phyloP scores from a whole-genome alignment of 805 yeast species.

The Metschnikowia matae region DNA sequence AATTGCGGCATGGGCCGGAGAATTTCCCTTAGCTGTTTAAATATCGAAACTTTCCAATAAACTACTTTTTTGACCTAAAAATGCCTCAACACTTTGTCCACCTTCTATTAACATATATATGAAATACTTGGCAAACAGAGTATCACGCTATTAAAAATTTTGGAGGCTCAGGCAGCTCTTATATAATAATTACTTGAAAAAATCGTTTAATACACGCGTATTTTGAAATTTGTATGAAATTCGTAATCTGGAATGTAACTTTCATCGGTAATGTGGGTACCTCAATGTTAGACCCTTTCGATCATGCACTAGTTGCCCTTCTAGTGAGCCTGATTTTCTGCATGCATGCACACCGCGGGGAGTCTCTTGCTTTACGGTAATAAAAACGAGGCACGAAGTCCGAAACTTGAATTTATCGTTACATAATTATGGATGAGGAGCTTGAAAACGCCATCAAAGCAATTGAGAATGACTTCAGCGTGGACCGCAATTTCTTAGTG shows the following conservation, averaged over 20 bases:
- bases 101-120: neutral
- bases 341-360: constrained; percentile 5
- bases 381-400: neutral
- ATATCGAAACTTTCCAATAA: neutral
- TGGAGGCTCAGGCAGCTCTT: neutral
- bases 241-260: too few relatives aligned
- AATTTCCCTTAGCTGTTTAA: constrained; percentile 56
- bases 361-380: neutral
- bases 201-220: too few relatives aligned
- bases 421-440: constrained; percentile 14
- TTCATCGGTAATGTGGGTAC: neutral
- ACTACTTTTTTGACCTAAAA: neutral
- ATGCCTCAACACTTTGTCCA: neutral
- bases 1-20: constrained; percentile 88
- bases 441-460: constrained; percentile 26
- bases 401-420: neutral
- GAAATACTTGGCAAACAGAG: too few relatives aligned
- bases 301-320: neutral
- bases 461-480: constrained; percentile 38
- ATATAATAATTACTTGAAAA: neutral
- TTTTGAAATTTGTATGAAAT: too few relatives aligned
- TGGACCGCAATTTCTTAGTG: constrained; percentile 40
- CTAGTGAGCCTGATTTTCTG: neutral
- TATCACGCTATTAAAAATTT: neutral
- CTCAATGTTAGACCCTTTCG: neutral